Conservation (phyloP, 495 filamentous ascomycete genomes). For the Geoglossum glabrum region DNA sequence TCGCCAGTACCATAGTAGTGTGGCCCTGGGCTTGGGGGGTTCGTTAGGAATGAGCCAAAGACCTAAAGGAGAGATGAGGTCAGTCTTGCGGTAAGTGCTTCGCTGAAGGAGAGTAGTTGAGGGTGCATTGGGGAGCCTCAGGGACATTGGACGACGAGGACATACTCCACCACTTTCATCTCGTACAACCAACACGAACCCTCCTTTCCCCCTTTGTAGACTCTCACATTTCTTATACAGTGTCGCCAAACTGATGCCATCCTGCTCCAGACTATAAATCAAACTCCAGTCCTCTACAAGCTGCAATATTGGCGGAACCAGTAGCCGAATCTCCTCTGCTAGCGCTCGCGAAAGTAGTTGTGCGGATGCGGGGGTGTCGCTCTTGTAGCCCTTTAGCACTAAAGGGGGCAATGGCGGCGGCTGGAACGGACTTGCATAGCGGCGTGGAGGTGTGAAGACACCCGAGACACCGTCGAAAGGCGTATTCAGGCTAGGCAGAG, state of each 20-base stretch:
- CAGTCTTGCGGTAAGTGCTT: too few relatives aligned
- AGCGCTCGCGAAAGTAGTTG: slow-evolving; percentile 43
- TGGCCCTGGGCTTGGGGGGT: slow-evolving; percentile 53
- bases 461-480: slow-evolving; percentile 10
- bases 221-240: slow-evolving; percentile 58
- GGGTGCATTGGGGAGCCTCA: neutral
- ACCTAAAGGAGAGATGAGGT: slow-evolving; percentile 25
- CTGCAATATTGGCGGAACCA: slow-evolving; percentile 70
- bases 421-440: slow-evolving; percentile 22
- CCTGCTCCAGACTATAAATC: slow-evolving; percentile 77
- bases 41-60: slow-evolving; percentile 89
- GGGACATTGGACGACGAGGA: neutral
- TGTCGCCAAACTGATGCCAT: slow-evolving; percentile 72
- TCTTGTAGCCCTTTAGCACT: slow-evolving; percentile 16
- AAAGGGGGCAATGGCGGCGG: slow-evolving; percentile 24
- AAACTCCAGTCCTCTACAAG: slow-evolving; percentile 73
- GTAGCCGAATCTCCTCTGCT: slow-evolving; percentile 83
- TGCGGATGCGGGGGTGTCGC: slow-evolving; percentile 9
- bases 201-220: slow-evolving; percentile 36
- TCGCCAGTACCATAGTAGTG: slow-evolving; percentile 93
- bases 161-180: slow-evolving; percentile 54
- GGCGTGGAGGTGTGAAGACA: slow-evolving; percentile 19
- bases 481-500: slow-evolving; percentile 7
- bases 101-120: neutral
- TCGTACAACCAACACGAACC: slow-evolving; percentile 70